phyloP scores from a whole-genome alignment of 257 asterid genomes.

The Gentiana macrophylla region DNA sequence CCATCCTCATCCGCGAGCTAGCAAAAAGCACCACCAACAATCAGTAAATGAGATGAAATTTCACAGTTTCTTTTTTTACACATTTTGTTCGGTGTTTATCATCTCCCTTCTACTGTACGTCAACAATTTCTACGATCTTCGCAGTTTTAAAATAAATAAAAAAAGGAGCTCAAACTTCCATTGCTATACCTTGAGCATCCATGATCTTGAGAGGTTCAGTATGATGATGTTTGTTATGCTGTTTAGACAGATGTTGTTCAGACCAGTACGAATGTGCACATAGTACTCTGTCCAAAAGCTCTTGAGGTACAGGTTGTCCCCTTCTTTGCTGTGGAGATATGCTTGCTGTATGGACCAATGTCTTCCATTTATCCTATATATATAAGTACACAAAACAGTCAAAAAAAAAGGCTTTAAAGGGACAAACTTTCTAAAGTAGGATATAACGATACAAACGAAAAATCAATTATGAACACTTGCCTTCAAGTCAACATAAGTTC shows the following conservation, averaged over 20 bases:
- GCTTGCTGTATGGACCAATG: slow-evolving; percentile 87
- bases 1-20: no score
- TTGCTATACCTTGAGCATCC: slow-evolving; percentile 11
- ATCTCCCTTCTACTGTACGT: background rate
- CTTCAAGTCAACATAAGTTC: slow-evolving; percentile 95
- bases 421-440: no score
- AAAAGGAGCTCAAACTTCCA: slow-evolving; percentile 3
- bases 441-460: no score
- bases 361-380: slow-evolving; percentile 87
- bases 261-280: slow-evolving; percentile 72
- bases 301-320: slow-evolving; percentile 92
- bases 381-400: slow-evolving; percentile 9
- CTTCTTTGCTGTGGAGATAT: slow-evolving; percentile 86
- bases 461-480: slow-evolving; percentile 20
- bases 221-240: slow-evolving; percentile 27
- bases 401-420: no score
- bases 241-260: slow-evolving; percentile 55
- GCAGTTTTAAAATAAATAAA: background rate
- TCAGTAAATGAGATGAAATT: slow-evolving; percentile 1
- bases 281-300: slow-evolving; percentile 64
- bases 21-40: no score
- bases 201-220: slow-evolving; percentile 21
- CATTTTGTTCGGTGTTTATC: background rate
- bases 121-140: slow-evolving; percentile 8
- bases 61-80: slow-evolving; percentile 5